Base-by-base conservation (phyloP, 176 grass and related monocot species). In the Dendrocalamus sinicus region DNA sequence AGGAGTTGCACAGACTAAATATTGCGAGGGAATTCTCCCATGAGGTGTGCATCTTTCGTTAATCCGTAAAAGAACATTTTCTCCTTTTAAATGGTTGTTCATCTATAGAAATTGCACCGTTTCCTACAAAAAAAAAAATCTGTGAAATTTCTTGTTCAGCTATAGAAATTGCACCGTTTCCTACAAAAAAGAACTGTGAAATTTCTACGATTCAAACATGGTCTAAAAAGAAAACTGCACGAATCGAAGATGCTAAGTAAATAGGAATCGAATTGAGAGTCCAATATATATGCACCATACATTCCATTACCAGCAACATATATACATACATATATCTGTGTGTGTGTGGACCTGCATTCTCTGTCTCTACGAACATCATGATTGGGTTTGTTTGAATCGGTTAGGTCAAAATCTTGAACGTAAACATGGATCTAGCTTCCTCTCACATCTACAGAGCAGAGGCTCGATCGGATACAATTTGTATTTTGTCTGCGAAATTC, bases 321-420 rank as follows among this genome's bases (percentile, higher is more conserved):
- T 2, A 22, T 22, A 28, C 28, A 28, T 28, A 28, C 28, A 28
- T 28, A 28, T 28, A 28, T 28, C 28, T 15, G 47, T 23, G 15
- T 47, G 12, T n/a, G 22, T 48, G 70, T 51, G 71, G 46, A 73
- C 13, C 71, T 30, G 46, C 9, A 12, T 37, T 8, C 12, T 67
- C 14, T 32, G 47, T 45, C 16, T 57, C 8, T 48, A 82, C 70
- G 47, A 64, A 82, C 50, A 77, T 13, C 61, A 88, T 82, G 71
- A 77, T 76, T 81, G 23, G 12, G 46, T 35, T 22, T 17, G 46
- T 30, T 35, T 73, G 70, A 44, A 24, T 46, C 24, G 52, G 39
- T 45, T 60, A 44, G 30, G 24, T 45, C 59, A 74, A 74, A 32
- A 15, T 6, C 24, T 74, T 35, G 8, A 74, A 53, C 8, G 15